Percentiles rank a stretch among this genome's conserved stretches.
phyloP scores from a whole-genome alignment of 331 rosid species.

The Erythrophleum ivorense region DNA sequence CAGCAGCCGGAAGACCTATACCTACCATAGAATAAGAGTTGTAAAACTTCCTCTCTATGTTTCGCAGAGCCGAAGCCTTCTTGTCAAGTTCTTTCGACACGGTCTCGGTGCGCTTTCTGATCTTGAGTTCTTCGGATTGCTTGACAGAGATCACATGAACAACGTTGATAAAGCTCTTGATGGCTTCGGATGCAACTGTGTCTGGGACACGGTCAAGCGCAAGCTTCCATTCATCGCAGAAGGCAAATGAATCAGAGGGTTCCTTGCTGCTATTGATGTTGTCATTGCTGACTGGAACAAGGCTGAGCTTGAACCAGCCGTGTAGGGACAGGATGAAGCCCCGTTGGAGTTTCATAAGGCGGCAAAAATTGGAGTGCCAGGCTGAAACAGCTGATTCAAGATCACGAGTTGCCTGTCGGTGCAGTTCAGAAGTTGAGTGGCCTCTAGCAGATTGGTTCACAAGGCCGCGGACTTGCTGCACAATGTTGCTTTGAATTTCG shows the following conservation, averaged over 20 bases:
- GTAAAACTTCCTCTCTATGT: constrained; percentile 88
- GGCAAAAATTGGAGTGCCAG: constrained; percentile 93
- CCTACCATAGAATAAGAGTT: constrained; percentile 95
- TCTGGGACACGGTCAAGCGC: constrained; percentile 98
- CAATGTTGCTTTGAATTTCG: constrained; percentile 85
- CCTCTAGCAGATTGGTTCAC: constrained; percentile 71
- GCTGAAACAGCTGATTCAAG: constrained; percentile 87
- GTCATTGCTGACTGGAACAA: constrained; percentile 69
- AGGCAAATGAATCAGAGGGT: constrained; percentile 63
- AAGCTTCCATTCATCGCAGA: constrained; percentile 96
- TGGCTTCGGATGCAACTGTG: constrained; percentile 95
- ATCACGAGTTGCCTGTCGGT: constrained; percentile 96
- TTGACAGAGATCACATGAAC: constrained; percentile 81
- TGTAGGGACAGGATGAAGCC: constrained; percentile 79
- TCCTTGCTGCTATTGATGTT: constrained; percentile 46
- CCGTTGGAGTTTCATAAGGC: constrained; percentile 83
- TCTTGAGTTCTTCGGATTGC: constrained; percentile 87
- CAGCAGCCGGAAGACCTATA: constrained; percentile 80
- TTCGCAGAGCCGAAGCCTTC: constrained; percentile 80
- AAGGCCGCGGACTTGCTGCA: constrained; percentile 96
- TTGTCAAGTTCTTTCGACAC: constrained; percentile 91
- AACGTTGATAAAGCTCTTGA: constrained; percentile 92
- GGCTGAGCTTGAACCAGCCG: constrained; percentile 91
- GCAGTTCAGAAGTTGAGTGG: constrained; percentile 85
- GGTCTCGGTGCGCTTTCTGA: constrained; percentile 73